Conservation (phyloP, 805 yeast species). For the Brettanomyces anomalus region DNA sequence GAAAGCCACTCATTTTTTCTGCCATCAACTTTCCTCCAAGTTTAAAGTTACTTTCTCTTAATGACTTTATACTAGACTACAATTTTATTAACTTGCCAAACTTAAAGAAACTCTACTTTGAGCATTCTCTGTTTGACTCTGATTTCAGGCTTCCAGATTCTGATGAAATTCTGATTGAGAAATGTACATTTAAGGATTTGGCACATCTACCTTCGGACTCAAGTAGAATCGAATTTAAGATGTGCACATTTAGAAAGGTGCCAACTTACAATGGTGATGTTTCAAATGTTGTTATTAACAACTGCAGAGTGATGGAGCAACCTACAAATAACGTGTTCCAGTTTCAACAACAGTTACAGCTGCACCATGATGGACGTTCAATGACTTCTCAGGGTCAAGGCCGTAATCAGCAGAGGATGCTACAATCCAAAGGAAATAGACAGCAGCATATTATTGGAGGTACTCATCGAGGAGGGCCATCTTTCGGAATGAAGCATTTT, state of each 20-base stretch:
- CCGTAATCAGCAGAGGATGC: not conserved
- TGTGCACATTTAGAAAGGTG: constrained; percentile 23
- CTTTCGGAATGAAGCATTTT: too few species aligned
- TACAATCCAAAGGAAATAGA: too few species aligned
- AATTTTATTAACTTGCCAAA: constrained; percentile 18
- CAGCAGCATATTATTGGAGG: too few species aligned
- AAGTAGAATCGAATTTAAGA: constrained; percentile 20
- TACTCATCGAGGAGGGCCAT: too few species aligned
- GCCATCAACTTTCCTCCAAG: constrained; percentile 22
- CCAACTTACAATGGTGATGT: constrained; percentile 22
- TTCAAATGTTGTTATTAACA: constrained; percentile 18
- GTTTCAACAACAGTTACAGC: constrained; percentile 17
- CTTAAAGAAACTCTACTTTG: constrained; percentile 19
- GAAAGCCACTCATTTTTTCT: constrained; percentile 21
- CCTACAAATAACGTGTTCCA: constrained; percentile 18
- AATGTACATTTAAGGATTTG: constrained; percentile 23
- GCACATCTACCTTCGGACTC: constrained; percentile 14
- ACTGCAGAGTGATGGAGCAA: constrained; percentile 24
- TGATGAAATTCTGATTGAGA: constrained; percentile 21
- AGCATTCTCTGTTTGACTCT: constrained; percentile 24
- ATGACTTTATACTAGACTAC: constrained; percentile 22
- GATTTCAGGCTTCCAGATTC: constrained; percentile 21
- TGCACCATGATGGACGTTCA: constrained; percentile 1
- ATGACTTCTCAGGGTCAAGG: constrained; percentile 2
- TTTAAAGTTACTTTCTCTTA: constrained; percentile 18